phyloP scores from a whole-genome alignment of 768 basidiomycete species.

The Pholiota microspora region DNA sequence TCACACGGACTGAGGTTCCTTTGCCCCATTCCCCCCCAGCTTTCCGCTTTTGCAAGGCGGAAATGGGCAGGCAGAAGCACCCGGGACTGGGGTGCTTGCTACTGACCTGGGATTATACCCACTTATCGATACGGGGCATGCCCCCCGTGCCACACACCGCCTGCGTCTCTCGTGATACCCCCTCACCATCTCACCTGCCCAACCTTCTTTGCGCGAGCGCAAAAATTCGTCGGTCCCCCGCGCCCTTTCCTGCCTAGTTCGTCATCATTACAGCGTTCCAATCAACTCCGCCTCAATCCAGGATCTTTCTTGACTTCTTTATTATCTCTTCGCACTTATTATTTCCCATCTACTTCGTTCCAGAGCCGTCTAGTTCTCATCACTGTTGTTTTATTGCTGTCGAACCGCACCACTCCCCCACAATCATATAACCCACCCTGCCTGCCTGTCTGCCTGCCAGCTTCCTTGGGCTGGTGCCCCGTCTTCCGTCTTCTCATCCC shows the following conservation, averaged over 20 bases:
- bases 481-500: slow-evolving; percentile 3
- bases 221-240: neutral
- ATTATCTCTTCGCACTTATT: slow-evolving; percentile 1
- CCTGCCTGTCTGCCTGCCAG: too few species aligned
- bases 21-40: neutral
- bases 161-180: neutral
- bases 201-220: neutral
- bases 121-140: neutral
- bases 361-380: slow-evolving; percentile 1
- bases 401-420: neutral
- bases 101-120: neutral
- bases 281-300: neutral
- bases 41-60: neutral
- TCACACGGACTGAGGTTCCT: slow-evolving; percentile 6
- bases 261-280: neutral
- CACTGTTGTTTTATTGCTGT: slow-evolving; percentile 10
- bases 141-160: neutral
- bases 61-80: neutral
- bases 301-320: slow-evolving; percentile 6
- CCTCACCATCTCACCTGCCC: neutral
- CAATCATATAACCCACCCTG: slow-evolving; percentile 6
- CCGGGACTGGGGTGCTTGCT: neutral
- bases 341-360: slow-evolving; percentile 8
- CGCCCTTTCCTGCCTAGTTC: neutral
- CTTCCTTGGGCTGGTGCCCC: too few species aligned